Conservation (phyloP, 768 basidiomycete species). For the Tephrocybe sp. region DNA sequence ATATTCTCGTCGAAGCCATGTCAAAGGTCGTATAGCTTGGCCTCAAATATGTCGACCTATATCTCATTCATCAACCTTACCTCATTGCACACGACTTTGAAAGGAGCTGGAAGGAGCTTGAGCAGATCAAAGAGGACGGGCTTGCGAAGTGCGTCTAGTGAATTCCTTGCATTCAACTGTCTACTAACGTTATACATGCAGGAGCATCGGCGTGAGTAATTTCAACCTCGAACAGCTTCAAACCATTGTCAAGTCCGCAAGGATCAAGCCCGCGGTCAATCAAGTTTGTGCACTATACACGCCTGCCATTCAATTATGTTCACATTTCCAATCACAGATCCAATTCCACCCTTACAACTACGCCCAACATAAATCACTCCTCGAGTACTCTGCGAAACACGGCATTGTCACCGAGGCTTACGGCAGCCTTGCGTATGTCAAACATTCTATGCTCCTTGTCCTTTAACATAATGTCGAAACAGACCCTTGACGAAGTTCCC, state of each 20-base stretch:
- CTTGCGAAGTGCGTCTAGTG: slow-evolving; percentile 33
- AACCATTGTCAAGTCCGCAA: slow-evolving; percentile 47
- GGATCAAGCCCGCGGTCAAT: slow-evolving; percentile 66
- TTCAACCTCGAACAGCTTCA: slow-evolving; percentile 57
- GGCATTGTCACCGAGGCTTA: slow-evolving; percentile 59
- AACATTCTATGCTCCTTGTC: neutral
- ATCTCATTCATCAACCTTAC: slow-evolving; percentile 63
- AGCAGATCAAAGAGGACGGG: slow-evolving; percentile 48
- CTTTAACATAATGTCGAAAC: neutral
- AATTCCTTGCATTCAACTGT: too few relatives aligned
- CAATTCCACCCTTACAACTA: slow-evolving; percentile 61
- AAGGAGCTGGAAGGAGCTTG: slow-evolving; percentile 55
- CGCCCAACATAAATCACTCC: slow-evolving; percentile 39
- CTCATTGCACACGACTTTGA: slow-evolving; percentile 32
- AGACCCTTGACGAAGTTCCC: slow-evolving; percentile 59
- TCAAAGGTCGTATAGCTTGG: slow-evolving; percentile 62
- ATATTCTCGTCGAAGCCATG: too few relatives aligned
- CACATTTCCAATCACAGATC: slow-evolving; percentile 47
- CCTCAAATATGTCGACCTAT: slow-evolving; percentile 62
- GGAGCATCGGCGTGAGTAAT: slow-evolving; percentile 61
- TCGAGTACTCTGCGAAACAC: slow-evolving; percentile 51
- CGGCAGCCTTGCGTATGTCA: slow-evolving; percentile 46
- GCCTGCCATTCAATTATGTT: too few relatives aligned
- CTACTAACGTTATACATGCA: neutral
- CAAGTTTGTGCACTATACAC: slow-evolving; percentile 46